phyloP scores from a whole-genome alignment of 345 rosid genomes.

The Bruguiera parviflora region DNA sequence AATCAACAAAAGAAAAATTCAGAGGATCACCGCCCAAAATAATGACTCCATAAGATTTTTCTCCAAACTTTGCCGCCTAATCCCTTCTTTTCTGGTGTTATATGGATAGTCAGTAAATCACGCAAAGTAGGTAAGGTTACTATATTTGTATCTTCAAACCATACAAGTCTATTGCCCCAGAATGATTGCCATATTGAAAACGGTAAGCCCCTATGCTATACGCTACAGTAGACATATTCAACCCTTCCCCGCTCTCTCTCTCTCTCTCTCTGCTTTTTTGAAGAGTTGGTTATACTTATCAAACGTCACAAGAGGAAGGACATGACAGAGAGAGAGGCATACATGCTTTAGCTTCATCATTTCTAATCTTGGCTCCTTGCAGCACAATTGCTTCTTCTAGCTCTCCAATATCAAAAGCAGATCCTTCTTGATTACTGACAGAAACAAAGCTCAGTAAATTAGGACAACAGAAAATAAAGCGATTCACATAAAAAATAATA shows the following conservation, averaged over 20 bases:
- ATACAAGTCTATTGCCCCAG: constrained; percentile 48
- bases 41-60: constrained; percentile 8
- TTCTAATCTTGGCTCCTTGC: constrained; percentile 74
- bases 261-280: constrained; percentile 1
- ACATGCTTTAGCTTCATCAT: constrained; percentile 79
- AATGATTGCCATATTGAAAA: constrained; percentile 63
- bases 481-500: not conserved
- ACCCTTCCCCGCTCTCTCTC: constrained; percentile 22
- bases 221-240: constrained; percentile 52
- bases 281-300: constrained; percentile 45
- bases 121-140: constrained; percentile 44
- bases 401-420: constrained; percentile 94
- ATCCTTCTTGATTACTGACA: constrained; percentile 68
- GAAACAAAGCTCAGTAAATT: not conserved
- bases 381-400: constrained; percentile 94
- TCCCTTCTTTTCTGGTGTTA: constrained; percentile 36
- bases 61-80: constrained; percentile 21
- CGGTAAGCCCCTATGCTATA: constrained; percentile 34
- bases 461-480: not conserved
- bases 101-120: constrained; percentile 32
- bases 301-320: constrained; percentile 54
- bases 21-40: constrained; percentile 37
- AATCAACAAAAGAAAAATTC: constrained; percentile 22
- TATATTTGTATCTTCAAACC: constrained; percentile 64
- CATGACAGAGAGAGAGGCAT: constrained; percentile 27